Conservation (phyloP, 2,329 filamentous ascomycete species). For the Zelopaecilomyces penicillatus region DNA sequence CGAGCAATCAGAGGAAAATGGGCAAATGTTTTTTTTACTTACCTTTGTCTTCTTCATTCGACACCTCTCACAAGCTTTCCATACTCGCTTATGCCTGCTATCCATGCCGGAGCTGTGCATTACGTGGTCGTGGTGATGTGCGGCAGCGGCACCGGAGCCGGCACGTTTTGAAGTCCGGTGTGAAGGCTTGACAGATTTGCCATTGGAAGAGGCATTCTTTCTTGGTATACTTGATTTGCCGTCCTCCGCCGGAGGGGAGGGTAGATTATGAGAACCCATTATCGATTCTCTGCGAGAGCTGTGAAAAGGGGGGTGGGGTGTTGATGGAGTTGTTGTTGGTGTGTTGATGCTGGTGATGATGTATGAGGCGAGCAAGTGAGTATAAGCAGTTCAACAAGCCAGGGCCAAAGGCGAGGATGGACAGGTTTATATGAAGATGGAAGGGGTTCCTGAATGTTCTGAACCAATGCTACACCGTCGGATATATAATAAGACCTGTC, state of each 20-base stretch:
- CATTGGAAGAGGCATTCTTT: constrained; percentile 31
- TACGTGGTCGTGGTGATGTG: constrained; percentile 30
- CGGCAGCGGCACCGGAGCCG: constrained; percentile 26
- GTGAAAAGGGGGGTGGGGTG: constrained; percentile 25
- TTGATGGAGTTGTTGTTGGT: constrained; percentile 11
- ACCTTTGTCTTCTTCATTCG: constrained; percentile 65
- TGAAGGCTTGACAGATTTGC: constrained; percentile 41
- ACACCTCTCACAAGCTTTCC: constrained; percentile 60
- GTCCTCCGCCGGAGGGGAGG: constrained; percentile 45
- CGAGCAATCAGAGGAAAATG: not conserved
- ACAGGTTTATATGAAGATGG: too few species aligned
- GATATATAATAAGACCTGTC: too few species aligned
- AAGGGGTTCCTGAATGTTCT: too few species aligned
- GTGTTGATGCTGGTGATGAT: not conserved
- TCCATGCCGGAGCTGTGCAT: constrained; percentile 33
- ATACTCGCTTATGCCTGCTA: constrained; percentile 54
- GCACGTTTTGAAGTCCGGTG: constrained; percentile 45
- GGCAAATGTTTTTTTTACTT: constrained; percentile 6
- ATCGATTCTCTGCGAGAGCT: constrained; percentile 23
- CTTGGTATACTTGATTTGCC: constrained; percentile 27
- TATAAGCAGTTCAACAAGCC: too few species aligned
- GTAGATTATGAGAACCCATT: constrained; percentile 42
- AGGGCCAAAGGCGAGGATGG: too few species aligned
- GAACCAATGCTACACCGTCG: too few species aligned
- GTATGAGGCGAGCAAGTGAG: not conserved